phyloP scores from a whole-genome alignment of 768 basidiomycete species.

The Collybia sp. region DNA sequence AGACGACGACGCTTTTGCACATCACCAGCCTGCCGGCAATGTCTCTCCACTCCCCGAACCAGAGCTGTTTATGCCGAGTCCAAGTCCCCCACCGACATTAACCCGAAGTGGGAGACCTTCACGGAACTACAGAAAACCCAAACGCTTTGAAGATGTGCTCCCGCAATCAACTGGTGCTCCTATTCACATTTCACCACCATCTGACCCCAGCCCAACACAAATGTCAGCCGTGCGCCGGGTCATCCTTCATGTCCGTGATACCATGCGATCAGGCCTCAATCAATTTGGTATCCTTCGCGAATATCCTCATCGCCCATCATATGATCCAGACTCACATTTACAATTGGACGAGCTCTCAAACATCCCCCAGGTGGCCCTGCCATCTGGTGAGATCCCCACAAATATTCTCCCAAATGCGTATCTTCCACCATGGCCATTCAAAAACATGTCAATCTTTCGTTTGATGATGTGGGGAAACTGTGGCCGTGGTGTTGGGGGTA shows the following conservation, averaged over 20 bases:
- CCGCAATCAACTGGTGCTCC: neutral
- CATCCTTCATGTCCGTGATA: constrained; percentile 8
- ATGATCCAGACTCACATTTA: constrained; percentile 11
- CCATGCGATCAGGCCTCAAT: constrained; percentile 7
- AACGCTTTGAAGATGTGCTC: neutral
- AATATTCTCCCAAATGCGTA: neutral
- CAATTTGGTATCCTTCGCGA: constrained; percentile 12
- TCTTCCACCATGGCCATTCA: constrained; percentile 16
- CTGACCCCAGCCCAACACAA: neutral
- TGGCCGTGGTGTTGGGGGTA: constrained; percentile 2
- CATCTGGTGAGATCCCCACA: neutral
- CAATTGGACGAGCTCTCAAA: constrained; percentile 13
- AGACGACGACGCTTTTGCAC: too few species aligned
- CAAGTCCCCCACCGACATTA: neutral
- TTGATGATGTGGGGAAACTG: constrained; percentile 11
- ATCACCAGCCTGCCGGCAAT: too few species aligned
- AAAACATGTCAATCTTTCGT: constrained; percentile 20
- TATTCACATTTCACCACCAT: too few species aligned
- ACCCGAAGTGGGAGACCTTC: neutral
- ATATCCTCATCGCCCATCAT: constrained; percentile 14
- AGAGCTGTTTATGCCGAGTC: too few species aligned
- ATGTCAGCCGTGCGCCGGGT: constrained; percentile 9
- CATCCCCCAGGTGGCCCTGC: neutral
- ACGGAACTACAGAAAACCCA: neutral
- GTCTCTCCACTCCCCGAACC: too few species aligned